Evolutionary conservation across 768 basidiomycete species (phyloP).

Genomic region (Boletus sp.): DNA sequence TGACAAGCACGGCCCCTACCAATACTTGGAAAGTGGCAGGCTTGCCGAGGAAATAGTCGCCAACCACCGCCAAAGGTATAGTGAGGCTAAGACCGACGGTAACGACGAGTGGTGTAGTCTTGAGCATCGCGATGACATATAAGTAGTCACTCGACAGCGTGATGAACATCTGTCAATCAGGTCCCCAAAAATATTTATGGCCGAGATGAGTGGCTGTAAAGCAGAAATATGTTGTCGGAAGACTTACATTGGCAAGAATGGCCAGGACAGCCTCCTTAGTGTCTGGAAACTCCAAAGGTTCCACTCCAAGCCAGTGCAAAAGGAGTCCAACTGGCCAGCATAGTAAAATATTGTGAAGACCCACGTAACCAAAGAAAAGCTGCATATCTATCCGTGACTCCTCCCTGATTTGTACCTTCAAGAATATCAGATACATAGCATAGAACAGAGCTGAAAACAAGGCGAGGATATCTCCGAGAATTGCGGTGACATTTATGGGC

Average conservation of each 20-base stretch:
- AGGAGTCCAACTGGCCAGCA: conserved; percentile 77
- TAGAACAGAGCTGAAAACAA: conserved; percentile 86
- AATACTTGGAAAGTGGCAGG: conserved; percentile 58
- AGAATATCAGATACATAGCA: conserved; percentile 80
- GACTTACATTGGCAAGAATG: conserved; percentile 54
- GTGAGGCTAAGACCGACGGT: conserved; percentile 92
- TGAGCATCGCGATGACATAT: conserved; percentile 89
- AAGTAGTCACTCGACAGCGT: conserved; percentile 82
- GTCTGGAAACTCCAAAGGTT: conserved; percentile 70
- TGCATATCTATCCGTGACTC: conserved; percentile 91
- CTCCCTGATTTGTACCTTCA: conserved; percentile 80
- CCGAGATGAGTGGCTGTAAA: not conserved
- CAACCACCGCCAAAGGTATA: conserved; percentile 86
- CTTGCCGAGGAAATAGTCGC: conserved; percentile 66
- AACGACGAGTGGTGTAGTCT: conserved; percentile 91
- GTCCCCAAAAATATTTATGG: not conserved
- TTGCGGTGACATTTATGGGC: conserved; percentile 27
- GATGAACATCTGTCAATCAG: conserved; percentile 64
- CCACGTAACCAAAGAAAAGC: conserved; percentile 92
- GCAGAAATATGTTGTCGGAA: not conserved
- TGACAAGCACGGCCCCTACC: conserved; percentile 71
- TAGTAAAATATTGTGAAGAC: conserved; percentile 74
- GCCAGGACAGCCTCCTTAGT: conserved; percentile 46
- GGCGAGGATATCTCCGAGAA: conserved; percentile 77
- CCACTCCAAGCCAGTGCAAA: conserved; percentile 69